Conservation (phyloP, 108 stramenopile species). For the Pseudonitzschia multiseries region DNA sequence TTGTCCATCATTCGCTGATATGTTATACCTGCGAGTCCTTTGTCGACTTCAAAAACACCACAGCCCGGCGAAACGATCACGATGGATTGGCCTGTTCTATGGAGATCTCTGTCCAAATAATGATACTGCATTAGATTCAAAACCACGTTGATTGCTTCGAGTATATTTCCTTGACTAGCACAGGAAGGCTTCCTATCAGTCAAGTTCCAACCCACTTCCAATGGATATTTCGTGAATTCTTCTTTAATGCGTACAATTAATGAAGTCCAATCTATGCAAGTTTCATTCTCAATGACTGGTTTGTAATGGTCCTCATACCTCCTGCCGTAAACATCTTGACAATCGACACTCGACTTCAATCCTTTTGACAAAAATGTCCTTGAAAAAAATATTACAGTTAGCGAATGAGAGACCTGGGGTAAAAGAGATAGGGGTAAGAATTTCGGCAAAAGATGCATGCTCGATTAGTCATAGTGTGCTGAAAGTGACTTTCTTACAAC, state of each 20-base stretch:
- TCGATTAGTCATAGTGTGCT: not conserved
- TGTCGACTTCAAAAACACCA: slow-evolving; percentile 93
- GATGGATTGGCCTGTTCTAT: slow-evolving; percentile 92
- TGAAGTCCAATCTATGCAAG: slow-evolving; percentile 70
- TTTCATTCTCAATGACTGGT: slow-evolving; percentile 94
- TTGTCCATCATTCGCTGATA: slow-evolving; percentile 99
- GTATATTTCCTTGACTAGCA: slow-evolving; percentile 92
- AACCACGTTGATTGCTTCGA: slow-evolving; percentile 98
- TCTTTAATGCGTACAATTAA: slow-evolving; percentile 79
- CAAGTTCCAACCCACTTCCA: slow-evolving; percentile 79
- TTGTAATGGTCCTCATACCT: slow-evolving; percentile 86
- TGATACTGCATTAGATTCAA: slow-evolving; percentile 95
- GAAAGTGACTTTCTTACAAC: not conserved
- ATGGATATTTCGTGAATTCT: slow-evolving; percentile 88
- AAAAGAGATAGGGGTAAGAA: not conserved
- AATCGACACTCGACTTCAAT: slow-evolving; percentile 30
- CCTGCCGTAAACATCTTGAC: slow-evolving; percentile 69
- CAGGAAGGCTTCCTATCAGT: slow-evolving; percentile 61
- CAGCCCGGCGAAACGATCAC: slow-evolving; percentile 93
- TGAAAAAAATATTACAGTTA: slow-evolving; percentile 94
- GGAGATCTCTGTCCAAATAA: slow-evolving; percentile 93
- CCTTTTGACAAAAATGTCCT: slow-evolving; percentile 67
- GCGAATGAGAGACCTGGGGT: slow-evolving; percentile 79
- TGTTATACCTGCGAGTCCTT: slow-evolving; percentile 89
- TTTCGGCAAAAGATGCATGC: not conserved